These are phyloP conservation scores for Paecilomyces sp. DNA, from an alignment of 2,329 filamentous ascomycete genomes.

Conservation along the genomic window DNA sequence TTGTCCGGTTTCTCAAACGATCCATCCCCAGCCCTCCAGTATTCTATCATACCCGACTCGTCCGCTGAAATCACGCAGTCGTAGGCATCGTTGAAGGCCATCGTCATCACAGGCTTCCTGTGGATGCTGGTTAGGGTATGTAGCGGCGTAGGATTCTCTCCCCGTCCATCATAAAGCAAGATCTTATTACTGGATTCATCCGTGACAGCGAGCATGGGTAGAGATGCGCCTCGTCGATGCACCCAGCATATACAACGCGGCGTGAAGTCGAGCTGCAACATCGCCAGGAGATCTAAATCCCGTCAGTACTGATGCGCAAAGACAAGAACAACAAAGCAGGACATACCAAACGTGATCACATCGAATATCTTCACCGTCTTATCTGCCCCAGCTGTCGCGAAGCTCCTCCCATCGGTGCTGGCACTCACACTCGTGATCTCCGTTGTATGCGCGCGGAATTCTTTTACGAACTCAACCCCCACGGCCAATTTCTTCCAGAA, in stretches of 20 bases:
- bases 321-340: constrained; percentile 7
- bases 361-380: constrained; percentile 50
- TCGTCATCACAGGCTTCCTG: constrained; percentile 69
- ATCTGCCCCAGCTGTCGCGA: constrained; percentile 70
- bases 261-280: constrained; percentile 67
- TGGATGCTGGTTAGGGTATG: constrained; percentile 77
- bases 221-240: constrained; percentile 76
- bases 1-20: constrained; percentile 84
- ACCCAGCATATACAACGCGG: constrained; percentile 88
- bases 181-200: constrained; percentile 66
- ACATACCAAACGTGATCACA: constrained; percentile 66
- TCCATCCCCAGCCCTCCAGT: constrained; percentile 71
- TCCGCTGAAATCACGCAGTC: constrained; percentile 90
- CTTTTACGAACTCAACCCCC: constrained; percentile 95
- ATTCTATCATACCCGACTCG: constrained; percentile 88
- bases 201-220: constrained; percentile 79
- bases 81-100: constrained; percentile 81
- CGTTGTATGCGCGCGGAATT: constrained; percentile 84
- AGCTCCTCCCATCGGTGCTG: constrained; percentile 85
- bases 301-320: constrained; percentile 6
- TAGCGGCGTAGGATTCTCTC: constrained; percentile 67
- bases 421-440: constrained; percentile 78
- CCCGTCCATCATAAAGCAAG: constrained; percentile 80
- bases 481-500: constrained; percentile 96
- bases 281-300: constrained; percentile 62